Percentiles rank a stretch among this genome's conserved stretches.
Conservation (phyloP, 208 protist species). For the Porcisia hertigi region DNA sequence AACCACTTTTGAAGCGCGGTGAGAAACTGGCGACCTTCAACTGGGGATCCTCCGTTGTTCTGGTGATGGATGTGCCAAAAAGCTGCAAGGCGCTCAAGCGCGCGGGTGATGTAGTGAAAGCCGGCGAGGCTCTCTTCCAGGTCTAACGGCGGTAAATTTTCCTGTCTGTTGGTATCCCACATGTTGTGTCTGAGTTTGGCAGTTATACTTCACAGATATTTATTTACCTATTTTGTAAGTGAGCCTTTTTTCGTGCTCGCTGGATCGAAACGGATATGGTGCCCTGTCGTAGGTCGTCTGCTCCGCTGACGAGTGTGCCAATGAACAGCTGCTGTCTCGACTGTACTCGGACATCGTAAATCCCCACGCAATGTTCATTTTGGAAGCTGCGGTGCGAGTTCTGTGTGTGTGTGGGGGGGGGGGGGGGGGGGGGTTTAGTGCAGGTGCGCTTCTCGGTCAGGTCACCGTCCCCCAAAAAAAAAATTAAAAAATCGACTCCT, state of each 20-base stretch:
- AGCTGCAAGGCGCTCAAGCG: slow-evolving; percentile 33
- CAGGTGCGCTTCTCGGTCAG: background rate
- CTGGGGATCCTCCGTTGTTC: slow-evolving; percentile 86
- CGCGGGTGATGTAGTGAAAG: slow-evolving; percentile 64
- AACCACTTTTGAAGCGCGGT: slow-evolving; percentile 42
- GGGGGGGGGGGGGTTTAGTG: no score
- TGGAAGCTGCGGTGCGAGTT: background rate
- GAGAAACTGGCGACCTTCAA: slow-evolving; percentile 63
- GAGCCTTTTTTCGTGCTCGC: background rate
- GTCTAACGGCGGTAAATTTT: background rate
- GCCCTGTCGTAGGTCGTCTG: background rate
- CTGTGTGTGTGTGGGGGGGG: background rate
- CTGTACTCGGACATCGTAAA: background rate
- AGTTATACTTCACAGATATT: slow-evolving; percentile 1
- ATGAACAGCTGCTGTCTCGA: background rate
- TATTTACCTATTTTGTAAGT: background rate
- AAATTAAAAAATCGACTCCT: no score
- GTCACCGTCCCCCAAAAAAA: no score
- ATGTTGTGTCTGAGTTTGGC: background rate
- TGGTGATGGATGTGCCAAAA: slow-evolving; percentile 79
- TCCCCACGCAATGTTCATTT: background rate
- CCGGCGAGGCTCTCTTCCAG: slow-evolving; percentile 58
- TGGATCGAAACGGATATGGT: background rate
- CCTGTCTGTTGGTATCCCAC: background rate
- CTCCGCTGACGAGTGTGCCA: background rate